Evolutionary conservation across 441 rosid genomes (phyloP).

Genomic region (Sinapis alba): DNA sequence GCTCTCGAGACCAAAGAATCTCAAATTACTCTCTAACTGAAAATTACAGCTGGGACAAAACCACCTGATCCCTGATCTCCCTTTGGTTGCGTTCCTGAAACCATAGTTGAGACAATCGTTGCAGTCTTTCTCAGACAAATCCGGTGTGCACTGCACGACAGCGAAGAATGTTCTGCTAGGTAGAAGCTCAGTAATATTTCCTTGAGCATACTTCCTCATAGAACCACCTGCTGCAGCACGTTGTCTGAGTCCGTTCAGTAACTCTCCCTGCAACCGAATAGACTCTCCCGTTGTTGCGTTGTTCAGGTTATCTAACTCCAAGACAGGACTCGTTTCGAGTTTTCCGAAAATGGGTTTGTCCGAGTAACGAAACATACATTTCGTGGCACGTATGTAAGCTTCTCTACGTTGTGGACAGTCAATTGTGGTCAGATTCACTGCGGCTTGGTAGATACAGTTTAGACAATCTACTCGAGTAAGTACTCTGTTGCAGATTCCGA

Average conservation of each 20-base stretch:
- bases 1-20: conserved; percentile 1
- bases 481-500: conserved; percentile 17
- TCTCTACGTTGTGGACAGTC: conserved; percentile 1
- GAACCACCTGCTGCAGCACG: conserved; percentile 9
- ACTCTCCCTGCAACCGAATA: conserved; percentile 1
- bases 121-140: conserved; percentile 25
- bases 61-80: conserved; percentile 21
- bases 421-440: background rate
- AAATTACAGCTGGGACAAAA: conserved; percentile 22
- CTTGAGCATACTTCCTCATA: conserved; percentile 24
- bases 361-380: conserved; percentile 31
- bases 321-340: background rate
- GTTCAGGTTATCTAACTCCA: background rate
- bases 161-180: conserved; percentile 2
- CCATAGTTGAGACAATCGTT: conserved; percentile 12
- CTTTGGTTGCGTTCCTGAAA: background rate
- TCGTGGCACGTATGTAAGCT: too few species aligned
- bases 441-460: background rate
- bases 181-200: background rate
- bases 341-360: background rate
- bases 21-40: conserved; percentile 17
- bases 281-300: background rate
- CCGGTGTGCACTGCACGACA: background rate
- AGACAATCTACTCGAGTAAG: conserved; percentile 7
- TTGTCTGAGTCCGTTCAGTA: conserved; percentile 9